Evolutionary conservation across 805 yeast species (phyloP).

Genomic region (Yarrowia sp.): DNA sequence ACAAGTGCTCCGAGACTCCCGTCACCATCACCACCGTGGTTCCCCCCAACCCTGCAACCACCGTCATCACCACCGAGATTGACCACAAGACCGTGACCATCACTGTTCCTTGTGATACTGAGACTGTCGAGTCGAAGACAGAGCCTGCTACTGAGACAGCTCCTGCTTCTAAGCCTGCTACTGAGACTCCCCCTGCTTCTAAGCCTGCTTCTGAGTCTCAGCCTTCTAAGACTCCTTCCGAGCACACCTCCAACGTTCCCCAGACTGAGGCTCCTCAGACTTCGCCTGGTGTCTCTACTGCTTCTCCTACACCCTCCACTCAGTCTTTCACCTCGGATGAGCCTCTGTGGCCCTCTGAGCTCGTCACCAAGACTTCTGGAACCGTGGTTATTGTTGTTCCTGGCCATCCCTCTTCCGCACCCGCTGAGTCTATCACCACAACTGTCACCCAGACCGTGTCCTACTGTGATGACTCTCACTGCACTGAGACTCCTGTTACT

Average conservation of each 20-base stretch:
- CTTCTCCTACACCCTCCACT: not conserved
- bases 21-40: constrained; percentile 32
- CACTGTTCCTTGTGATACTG: constrained; percentile 33
- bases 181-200: not conserved
- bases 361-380: constrained; percentile 28
- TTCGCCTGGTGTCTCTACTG: not conserved
- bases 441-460: constrained; percentile 19
- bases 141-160: not conserved
- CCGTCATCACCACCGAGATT: constrained; percentile 26
- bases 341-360: constrained; percentile 1
- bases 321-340: constrained; percentile 1
- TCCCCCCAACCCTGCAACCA: constrained; percentile 19
- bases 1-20: constrained; percentile 24
- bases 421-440: not conserved
- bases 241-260: too few species aligned
- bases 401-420: not conserved
- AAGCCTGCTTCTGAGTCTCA: not conserved
- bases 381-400: constrained; percentile 10
- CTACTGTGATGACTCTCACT: not conserved
- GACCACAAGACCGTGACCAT: constrained; percentile 24
- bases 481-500: constrained; percentile 22
- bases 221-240: not conserved
- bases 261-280: not conserved
- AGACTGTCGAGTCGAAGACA: not conserved
- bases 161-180: not conserved